Base-by-base conservation (phyloP, 176 grass and related monocot species). In the Neostapfia colusana region DNA sequence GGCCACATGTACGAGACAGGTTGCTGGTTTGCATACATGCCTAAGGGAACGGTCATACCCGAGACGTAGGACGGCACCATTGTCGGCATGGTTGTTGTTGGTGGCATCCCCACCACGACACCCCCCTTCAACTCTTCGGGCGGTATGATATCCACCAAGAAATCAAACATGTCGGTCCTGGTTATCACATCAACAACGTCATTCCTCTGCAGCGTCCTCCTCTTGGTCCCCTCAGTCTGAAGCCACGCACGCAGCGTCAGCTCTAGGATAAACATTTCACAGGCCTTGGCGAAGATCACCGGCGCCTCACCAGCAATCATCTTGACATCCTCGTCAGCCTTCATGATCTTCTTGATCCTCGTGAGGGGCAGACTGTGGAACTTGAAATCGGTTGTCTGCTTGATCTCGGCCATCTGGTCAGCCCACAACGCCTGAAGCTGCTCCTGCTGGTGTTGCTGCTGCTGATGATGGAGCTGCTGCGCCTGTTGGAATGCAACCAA, bases 341-440 rank as follows among this genome's bases (percentile, higher is more conserved):
- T 90, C 88, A 93, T 93, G 64, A 93, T 93, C 57, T 85, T 93
- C 85, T 93, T 93, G 69, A 93, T 93, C n/a, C 88, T 67, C 0
- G 85, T 82, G 15, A 93, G 82, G 0, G 91, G 91, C 2, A 93
- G 60, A 37, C 35, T 88, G 53, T 88, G 85, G 41, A 74, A 56
- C 77, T 85, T 87, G 73, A 93, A 84, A 23, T 89, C 77, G 8
- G 31, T 79, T 1, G 78, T 79, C 38, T 85, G 77, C 34, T 85
- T 73, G 15, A 89, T 61, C 70, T 93, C 87, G 10, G 66, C 15
- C 77, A 89, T 74, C 79, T 87, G 87, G 28, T 49, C 63, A 0
- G 45, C 46, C 90, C 90, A 93, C 68, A 93, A 85, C 8, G 71
- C 62, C 65, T 77, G 79, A 9, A 88, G 83, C 40, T 91, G 84